Conservation (phyloP, 495 filamentous ascomycete species). For the Trichoderma orchidacearum region DNA sequence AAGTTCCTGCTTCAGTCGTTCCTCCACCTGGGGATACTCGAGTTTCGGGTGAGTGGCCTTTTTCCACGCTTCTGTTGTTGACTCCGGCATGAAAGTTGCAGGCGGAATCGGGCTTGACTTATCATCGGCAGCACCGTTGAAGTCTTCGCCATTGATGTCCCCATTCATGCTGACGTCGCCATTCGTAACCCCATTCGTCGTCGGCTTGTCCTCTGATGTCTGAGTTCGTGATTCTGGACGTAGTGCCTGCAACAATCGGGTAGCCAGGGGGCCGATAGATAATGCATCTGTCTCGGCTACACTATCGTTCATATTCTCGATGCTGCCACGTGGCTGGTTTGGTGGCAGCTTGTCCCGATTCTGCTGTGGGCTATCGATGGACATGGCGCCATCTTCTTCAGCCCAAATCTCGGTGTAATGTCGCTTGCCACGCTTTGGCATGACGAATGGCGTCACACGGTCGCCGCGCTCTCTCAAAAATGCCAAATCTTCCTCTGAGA, state of each 20-base stretch:
- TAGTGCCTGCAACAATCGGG: conserved; percentile 69
- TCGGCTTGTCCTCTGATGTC: conserved; percentile 40
- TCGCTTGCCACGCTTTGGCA: conserved; percentile 71
- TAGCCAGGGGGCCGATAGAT: conserved; percentile 74
- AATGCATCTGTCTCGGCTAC: conserved; percentile 76
- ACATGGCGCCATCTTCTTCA: conserved; percentile 74
- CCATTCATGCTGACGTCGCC: conserved; percentile 40
- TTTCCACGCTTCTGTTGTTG: conserved; percentile 42
- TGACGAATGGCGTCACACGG: conserved; percentile 66
- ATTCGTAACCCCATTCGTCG: conserved; percentile 39
- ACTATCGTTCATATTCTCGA: conserved; percentile 76
- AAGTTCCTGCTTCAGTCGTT: conserved; percentile 80
- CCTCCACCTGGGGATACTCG: conserved; percentile 75
- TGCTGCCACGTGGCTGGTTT: conserved; percentile 71
- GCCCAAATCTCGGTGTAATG: conserved; percentile 85
- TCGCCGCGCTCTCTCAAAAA: conserved; percentile 88
- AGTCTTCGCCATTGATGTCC: conserved; percentile 31
- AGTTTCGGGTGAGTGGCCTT: conserved; percentile 49
- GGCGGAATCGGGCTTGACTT: conserved; percentile 41
- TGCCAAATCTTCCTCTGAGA: conserved; percentile 88
- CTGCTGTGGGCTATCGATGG: conserved; percentile 43
- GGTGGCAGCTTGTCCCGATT: conserved; percentile 51
- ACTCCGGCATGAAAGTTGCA: conserved; percentile 66
- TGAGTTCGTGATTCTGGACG: conserved; percentile 65
- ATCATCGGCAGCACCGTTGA: conserved; percentile 12